Conservation (phyloP, 31 red algal species). For the Asparagopsis taxiformis region DNA sequence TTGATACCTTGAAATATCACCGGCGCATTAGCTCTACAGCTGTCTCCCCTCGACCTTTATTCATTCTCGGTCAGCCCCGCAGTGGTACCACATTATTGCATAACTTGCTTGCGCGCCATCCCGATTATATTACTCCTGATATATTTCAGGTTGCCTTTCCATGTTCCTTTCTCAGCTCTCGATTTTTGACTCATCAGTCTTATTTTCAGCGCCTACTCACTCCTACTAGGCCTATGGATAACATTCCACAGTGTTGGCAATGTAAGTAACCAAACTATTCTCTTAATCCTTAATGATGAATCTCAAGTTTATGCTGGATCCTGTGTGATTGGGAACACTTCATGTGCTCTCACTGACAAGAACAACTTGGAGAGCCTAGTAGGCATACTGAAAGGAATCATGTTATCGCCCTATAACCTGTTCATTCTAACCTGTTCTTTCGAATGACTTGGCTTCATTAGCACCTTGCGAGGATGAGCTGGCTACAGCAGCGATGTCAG, state of each 20-base stretch:
- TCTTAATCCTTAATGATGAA: too few relatives aligned
- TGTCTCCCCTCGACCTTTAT: background rate
- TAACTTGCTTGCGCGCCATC: constrained; percentile 12
- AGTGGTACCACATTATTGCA: constrained; percentile 15
- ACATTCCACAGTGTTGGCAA: constrained; percentile 1
- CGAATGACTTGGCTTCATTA: background rate
- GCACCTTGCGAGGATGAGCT: constrained; percentile 22
- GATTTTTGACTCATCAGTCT: background rate
- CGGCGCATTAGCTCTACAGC: constrained; percentile 1
- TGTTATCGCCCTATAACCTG: too few relatives aligned
- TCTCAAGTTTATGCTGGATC: too few relatives aligned
- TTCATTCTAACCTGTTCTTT: too few relatives aligned
- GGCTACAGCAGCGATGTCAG: background rate
- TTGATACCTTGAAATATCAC: background rate
- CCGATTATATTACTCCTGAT: constrained; percentile 9
- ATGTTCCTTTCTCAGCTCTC: constrained; percentile 10
- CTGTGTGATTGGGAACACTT: too few relatives aligned
- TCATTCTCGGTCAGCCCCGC: constrained; percentile 10
- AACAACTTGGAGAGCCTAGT: too few relatives aligned
- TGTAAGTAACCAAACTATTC: too few relatives aligned
- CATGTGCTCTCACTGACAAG: too few relatives aligned
- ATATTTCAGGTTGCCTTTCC: constrained; percentile 12
- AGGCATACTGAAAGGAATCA: too few relatives aligned
- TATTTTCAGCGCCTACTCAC: constrained; percentile 1
- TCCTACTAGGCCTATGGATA: constrained; percentile 10